These are phyloP conservation scores for Melanogaster broomeanus DNA, from an alignment of 768 basidiomycete species.

Conservation along the genomic window DNA sequence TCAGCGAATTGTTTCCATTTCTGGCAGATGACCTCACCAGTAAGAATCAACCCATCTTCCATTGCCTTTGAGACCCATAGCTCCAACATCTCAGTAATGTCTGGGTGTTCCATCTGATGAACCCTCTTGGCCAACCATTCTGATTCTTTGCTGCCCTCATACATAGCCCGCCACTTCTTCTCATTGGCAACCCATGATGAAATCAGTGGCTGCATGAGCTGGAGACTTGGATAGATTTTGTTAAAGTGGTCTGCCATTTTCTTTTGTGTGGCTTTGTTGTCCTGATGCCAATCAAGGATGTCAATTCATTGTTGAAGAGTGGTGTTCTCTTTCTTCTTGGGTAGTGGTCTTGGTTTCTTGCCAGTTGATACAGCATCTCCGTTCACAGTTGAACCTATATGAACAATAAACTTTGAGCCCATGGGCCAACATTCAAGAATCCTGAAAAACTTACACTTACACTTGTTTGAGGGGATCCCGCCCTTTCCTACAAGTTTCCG, in stretches of 20 bases:
- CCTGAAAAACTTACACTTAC: no score
- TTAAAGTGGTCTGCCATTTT: conserved; percentile 14
- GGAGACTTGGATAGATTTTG: conserved; percentile 32
- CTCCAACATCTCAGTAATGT: conserved; percentile 37
- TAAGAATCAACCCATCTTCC: conserved; percentile 35
- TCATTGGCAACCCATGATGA: no score
- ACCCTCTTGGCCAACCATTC: background rate
- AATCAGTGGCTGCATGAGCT: conserved; percentile 29
- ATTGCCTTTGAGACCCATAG: conserved; percentile 41
- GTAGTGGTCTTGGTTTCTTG: no score
- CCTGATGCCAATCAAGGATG: conserved; percentile 18
- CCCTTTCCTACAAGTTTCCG: no score
- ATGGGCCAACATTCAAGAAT: no score
- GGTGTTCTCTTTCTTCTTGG: no score
- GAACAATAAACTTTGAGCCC: no score
- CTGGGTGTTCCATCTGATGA: conserved; percentile 33
- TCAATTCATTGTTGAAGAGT: background rate
- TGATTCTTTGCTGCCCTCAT: no score
- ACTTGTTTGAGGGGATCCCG: no score
- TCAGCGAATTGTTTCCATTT: conserved; percentile 10
- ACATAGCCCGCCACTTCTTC: no score
- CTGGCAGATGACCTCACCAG: conserved; percentile 19
- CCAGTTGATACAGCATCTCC: no score
- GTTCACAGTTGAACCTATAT: no score
- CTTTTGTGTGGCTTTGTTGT: conserved; percentile 23